These are phyloP conservation scores for Malassezia caprae DNA, from an alignment of 1,284 basidiomycete genomes.

Conservation along the genomic window DNA sequence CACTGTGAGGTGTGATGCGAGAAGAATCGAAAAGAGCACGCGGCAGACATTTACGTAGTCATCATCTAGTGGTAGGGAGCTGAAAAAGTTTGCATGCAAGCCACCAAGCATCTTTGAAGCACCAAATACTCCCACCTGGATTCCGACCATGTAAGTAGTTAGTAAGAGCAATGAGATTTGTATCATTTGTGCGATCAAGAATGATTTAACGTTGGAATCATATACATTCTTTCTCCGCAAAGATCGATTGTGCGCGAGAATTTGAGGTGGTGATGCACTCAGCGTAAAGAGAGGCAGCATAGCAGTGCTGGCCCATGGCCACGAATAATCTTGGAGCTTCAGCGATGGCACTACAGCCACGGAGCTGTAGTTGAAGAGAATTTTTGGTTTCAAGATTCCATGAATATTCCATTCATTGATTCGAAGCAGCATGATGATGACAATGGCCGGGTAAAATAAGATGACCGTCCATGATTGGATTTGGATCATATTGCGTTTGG, in stretches of 20 bases:
- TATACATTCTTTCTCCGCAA: slow-evolving; percentile 32
- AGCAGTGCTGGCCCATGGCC: slow-evolving; percentile 41
- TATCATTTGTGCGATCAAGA: slow-evolving; percentile 33
- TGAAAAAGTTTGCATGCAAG: slow-evolving; percentile 37
- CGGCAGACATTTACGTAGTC: slow-evolving; percentile 32
- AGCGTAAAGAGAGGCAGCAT: slow-evolving; percentile 40
- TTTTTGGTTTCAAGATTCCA: neutral
- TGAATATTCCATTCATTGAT: slow-evolving; percentile 18
- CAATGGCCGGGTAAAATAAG: slow-evolving; percentile 32
- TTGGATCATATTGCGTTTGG: slow-evolving; percentile 42
- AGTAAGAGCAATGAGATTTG: slow-evolving; percentile 31
- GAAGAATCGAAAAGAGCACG: slow-evolving; percentile 29
- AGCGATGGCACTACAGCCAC: neutral
- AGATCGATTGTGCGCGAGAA: slow-evolving; percentile 41
- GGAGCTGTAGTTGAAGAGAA: neutral
- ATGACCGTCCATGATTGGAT: slow-evolving; percentile 33
- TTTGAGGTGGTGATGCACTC: slow-evolving; percentile 39
- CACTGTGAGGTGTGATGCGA: slow-evolving; percentile 35
- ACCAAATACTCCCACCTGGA: slow-evolving; percentile 25
- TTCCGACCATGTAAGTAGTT: slow-evolving; percentile 27
- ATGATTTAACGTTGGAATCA: slow-evolving; percentile 39
- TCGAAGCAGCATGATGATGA: slow-evolving; percentile 27
- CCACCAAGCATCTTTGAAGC: slow-evolving; percentile 27
- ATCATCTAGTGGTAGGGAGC: slow-evolving; percentile 32
- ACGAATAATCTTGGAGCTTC: neutral